phyloP scores from a whole-genome alignment of 2,329 filamentous ascomycete genomes.

The Botryotinia narcissicola region DNA sequence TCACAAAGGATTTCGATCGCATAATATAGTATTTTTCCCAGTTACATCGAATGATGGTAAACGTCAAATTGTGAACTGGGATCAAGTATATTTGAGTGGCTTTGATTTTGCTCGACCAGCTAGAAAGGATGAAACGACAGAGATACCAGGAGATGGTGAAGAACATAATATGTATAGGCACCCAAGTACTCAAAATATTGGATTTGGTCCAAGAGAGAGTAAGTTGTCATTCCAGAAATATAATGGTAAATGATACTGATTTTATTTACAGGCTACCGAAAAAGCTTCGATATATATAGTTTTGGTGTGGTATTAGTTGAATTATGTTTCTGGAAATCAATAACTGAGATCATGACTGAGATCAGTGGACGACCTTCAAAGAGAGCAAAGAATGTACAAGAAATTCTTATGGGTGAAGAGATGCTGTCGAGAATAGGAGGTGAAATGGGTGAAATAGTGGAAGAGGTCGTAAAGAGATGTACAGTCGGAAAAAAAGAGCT shows the following conservation, averaged over 20 bases:
- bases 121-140: conserved; percentile 49
- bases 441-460: conserved; percentile 44
- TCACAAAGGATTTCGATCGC: conserved; percentile 55
- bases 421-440: conserved; percentile 41
- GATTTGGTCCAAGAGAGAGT: conserved; percentile 24
- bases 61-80: conserved; percentile 39
- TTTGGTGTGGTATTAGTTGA: conserved; percentile 53
- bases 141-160: conserved; percentile 46
- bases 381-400: conserved; percentile 41
- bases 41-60: conserved; percentile 16
- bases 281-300: conserved; percentile 52
- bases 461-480: conserved; percentile 42
- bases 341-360: conserved; percentile 45
- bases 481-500: conserved; percentile 41
- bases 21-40: conserved; percentile 54
- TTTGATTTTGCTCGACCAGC: conserved; percentile 56
- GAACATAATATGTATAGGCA: conserved; percentile 52
- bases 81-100: conserved; percentile 48
- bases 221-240: background rate
- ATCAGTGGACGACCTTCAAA: conserved; percentile 19
- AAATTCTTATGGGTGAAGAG: conserved; percentile 39
- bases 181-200: conserved; percentile 33
- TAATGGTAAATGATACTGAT: background rate
- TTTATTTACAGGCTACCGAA: conserved; percentile 31
- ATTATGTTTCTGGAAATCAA: conserved; percentile 51